phyloP scores from a whole-genome alignment of 768 basidiomycete species.

The Lactarius pseudohatsudake region DNA sequence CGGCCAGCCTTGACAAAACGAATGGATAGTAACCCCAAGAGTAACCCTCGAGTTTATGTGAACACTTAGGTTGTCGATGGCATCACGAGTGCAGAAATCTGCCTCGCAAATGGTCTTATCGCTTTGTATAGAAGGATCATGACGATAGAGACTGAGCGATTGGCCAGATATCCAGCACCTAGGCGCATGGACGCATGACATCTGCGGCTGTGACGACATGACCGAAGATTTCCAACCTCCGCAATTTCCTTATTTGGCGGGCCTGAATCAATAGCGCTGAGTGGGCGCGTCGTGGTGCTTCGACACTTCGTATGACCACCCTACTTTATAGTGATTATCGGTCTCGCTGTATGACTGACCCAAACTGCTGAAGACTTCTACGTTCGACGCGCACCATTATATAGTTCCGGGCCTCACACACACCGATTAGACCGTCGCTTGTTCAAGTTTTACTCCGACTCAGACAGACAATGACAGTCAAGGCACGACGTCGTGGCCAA shows the following conservation, averaged over 20 bases:
- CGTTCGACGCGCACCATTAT: background rate
- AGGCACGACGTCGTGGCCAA: background rate
- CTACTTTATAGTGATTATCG: background rate
- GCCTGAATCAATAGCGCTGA: background rate
- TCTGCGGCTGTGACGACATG: background rate
- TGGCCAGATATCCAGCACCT: background rate
- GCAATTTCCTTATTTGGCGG: background rate
- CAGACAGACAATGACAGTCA: background rate
- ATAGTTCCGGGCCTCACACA: background rate
- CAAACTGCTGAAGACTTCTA: background rate
- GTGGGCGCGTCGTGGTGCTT: background rate
- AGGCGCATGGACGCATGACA: background rate
- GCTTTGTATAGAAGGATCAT: background rate
- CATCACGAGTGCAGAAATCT: background rate
- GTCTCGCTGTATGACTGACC: background rate
- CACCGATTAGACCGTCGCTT: background rate
- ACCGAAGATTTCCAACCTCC: background rate
- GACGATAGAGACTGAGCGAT: background rate
- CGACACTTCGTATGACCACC: background rate
- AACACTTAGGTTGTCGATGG: background rate
- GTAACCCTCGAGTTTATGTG: background rate
- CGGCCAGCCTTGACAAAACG: background rate
- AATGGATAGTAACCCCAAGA: background rate
- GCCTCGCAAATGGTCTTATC: background rate
- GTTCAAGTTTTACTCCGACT: background rate